Percentiles rank a stretch among this genome's conserved stretches.
Evolutionary conservation across 345 rosid species (phyloP).

Genomic region (Populus deltoides): DNA sequence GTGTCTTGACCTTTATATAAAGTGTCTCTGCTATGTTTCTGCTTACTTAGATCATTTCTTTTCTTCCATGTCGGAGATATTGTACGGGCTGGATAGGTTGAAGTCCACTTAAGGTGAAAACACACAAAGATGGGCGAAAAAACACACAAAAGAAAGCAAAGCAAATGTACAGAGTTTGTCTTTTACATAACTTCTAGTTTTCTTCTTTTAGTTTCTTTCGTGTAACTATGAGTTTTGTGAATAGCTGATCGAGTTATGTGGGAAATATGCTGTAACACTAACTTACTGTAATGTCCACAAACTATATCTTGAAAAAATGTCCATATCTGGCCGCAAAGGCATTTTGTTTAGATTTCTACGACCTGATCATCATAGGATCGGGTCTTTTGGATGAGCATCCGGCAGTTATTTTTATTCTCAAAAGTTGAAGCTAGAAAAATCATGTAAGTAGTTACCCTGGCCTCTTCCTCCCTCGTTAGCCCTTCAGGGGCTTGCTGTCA

Average conservation of each 20-base stretch:
- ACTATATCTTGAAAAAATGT: too few relatives aligned
- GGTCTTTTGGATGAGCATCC: too few relatives aligned
- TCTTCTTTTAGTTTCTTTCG: not conserved
- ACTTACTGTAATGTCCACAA: not conserved
- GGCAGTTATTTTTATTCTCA: too few relatives aligned
- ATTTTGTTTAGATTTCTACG: too few relatives aligned
- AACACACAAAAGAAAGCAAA: not conserved
- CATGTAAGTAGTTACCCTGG: too few relatives aligned
- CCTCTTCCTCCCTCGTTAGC: too few relatives aligned
- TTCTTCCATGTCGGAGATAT: constrained; percentile 42
- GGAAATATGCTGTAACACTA: not conserved
- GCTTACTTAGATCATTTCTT: not conserved
- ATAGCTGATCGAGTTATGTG: constrained; percentile 11
- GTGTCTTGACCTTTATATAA: not conserved
- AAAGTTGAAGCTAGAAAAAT: too few relatives aligned
- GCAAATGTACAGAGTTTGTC: constrained; percentile 12
- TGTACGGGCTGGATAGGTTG: constrained; percentile 50
- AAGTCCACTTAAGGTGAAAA: constrained; percentile 46
- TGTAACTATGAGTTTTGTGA: constrained; percentile 26
- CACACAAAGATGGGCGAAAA: not conserved
- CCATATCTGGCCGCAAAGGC: not conserved
- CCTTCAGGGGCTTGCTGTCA: too few relatives aligned
- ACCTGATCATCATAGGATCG: too few relatives aligned
- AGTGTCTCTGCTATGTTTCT: not conserved
- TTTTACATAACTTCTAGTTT: constrained; percentile 4